These are phyloP conservation scores for Lactifluus subvellereus DNA, from an alignment of 768 basidiomycete genomes.

Conservation along the genomic window DNA sequence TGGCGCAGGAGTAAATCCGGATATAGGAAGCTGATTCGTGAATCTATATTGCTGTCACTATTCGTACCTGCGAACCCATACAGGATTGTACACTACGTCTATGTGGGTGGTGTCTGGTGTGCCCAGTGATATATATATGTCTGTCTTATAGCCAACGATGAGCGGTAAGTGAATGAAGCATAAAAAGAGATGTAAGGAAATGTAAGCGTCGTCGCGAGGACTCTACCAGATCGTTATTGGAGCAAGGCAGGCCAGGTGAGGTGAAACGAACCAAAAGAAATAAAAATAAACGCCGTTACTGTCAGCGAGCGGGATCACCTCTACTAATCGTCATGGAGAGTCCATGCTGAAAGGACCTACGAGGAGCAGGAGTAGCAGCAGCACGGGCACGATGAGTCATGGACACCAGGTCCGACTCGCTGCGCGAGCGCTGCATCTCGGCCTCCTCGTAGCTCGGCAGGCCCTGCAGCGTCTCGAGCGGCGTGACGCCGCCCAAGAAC, in stretches of 20 bases:
- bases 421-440: conserved; percentile 23
- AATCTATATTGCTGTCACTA: not conserved
- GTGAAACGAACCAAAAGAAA: too few species aligned
- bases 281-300: not conserved
- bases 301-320: too few species aligned
- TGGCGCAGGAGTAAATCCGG: not conserved
- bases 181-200: not conserved
- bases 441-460: conserved; percentile 87
- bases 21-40: not conserved
- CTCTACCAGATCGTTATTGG: too few species aligned
- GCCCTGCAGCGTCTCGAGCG: conserved; percentile 66
- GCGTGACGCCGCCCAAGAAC: conserved; percentile 86
- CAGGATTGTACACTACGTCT: not conserved
- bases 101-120: not conserved
- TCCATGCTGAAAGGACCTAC: not conserved
- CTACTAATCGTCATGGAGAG: not conserved
- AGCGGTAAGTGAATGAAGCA: not conserved
- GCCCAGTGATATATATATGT: not conserved
- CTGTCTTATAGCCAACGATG: not conserved
- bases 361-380: not conserved
- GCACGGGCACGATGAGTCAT: not conserved
- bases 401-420: conserved; percentile 24
- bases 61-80: not conserved
- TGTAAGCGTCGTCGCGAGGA: too few species aligned
- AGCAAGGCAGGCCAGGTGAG: too few species aligned